phyloP scores from a whole-genome alignment of 371 early-diverging fungal species.

The Parasitella parasitica region DNA sequence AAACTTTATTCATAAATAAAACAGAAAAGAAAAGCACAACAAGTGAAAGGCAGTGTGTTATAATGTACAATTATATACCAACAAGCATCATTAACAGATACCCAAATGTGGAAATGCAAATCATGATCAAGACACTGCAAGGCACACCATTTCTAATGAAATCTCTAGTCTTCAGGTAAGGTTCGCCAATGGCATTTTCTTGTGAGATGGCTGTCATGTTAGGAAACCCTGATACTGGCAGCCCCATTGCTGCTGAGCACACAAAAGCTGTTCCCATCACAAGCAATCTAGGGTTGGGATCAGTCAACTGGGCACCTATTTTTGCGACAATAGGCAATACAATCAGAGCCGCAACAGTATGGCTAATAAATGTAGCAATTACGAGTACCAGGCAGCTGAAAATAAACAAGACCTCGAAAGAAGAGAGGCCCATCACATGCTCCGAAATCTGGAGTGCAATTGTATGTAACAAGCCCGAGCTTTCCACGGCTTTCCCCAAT shows the following conservation, averaged over 20 bases:
- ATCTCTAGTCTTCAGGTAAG: constrained; percentile 70
- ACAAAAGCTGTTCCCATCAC: constrained; percentile 86
- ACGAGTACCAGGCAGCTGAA: constrained; percentile 72
- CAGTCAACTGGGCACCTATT: constrained; percentile 70
- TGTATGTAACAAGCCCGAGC: constrained; percentile 70
- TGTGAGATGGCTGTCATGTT: constrained; percentile 83
- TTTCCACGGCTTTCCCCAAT: constrained; percentile 80
- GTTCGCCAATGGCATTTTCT: constrained; percentile 72
- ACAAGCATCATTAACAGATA: constrained; percentile 57
- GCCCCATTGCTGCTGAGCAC: constrained; percentile 83
- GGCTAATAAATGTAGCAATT: constrained; percentile 91
- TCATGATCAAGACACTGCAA: constrained; percentile 57
- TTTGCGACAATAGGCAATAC: constrained; percentile 81
- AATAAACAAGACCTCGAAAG: constrained; percentile 68
- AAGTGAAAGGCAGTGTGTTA: too few relatives aligned
- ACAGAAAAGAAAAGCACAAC: too few relatives aligned
- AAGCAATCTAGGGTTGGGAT: constrained; percentile 86
- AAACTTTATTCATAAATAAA: too few relatives aligned
- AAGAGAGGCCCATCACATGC: constrained; percentile 61
- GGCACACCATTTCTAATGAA: constrained; percentile 71
- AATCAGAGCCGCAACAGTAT: constrained; percentile 91
- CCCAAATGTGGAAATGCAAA: constrained; percentile 58
- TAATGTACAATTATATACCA: constrained; percentile 48
- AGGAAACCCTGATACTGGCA: constrained; percentile 81
- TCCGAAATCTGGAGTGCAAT: constrained; percentile 72